Conservation (phyloP, 495 filamentous ascomycete genomes). For the Talaromyces trachyspermus region DNA sequence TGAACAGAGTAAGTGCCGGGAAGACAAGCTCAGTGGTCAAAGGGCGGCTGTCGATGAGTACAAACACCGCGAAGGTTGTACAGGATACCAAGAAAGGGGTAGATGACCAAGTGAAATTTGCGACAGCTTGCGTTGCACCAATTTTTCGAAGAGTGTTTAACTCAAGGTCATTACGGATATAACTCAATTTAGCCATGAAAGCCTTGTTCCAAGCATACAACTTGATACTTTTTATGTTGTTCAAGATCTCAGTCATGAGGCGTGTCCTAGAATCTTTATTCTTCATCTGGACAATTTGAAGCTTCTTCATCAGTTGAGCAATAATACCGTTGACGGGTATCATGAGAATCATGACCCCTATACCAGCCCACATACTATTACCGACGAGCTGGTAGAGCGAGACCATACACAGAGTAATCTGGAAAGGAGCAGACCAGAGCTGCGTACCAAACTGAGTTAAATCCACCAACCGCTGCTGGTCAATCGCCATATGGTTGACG, state of each 20-base stretch:
- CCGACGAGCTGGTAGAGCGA: conserved; percentile 93
- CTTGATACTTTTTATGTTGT: conserved; percentile 99
- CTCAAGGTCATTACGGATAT: conserved; percentile 91
- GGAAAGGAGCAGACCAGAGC: conserved; percentile 92
- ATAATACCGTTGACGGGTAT: conserved; percentile 94
- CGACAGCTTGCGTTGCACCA: conserved; percentile 83
- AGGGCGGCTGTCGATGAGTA: conserved; percentile 69
- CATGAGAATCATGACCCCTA: conserved; percentile 95
- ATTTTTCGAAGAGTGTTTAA: conserved; percentile 93
- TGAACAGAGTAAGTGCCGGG: conserved; percentile 86
- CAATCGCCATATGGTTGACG: conserved; percentile 98
- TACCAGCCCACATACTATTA: conserved; percentile 90
- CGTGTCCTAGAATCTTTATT: conserved; percentile 94
- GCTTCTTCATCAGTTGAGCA: conserved; percentile 83
- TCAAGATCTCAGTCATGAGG: conserved; percentile 94
- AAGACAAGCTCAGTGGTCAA: conserved; percentile 94
- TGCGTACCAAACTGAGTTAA: conserved; percentile 92
- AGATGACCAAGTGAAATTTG: conserved; percentile 99
- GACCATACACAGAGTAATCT: conserved; percentile 90
- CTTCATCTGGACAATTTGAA: conserved; percentile 97
- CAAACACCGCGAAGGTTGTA: conserved; percentile 92
- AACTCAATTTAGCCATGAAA: conserved; percentile 95
- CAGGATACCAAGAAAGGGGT: conserved; percentile 98
- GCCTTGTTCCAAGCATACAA: conserved; percentile 95
- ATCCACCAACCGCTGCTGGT: conserved; percentile 91